Conservation (phyloP, 441 rosid species). For the Manihot esculenta region DNA sequence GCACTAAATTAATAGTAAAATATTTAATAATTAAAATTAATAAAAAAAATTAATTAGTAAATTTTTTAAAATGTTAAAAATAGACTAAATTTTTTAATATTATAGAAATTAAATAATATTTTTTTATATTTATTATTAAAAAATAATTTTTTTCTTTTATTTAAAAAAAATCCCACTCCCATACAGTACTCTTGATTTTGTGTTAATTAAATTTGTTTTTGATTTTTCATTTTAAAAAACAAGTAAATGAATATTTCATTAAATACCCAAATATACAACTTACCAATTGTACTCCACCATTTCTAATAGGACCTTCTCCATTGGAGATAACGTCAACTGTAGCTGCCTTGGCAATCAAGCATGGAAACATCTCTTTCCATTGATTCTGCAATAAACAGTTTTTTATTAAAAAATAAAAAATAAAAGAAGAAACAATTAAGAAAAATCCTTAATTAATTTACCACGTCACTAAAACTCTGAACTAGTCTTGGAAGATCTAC, state of each 20-base stretch:
- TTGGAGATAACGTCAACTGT: constrained; percentile 69
- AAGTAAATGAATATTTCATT: no score
- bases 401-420: not conserved
- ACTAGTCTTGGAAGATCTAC: constrained; percentile 77
- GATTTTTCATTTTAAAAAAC: no score
- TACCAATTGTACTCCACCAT: constrained; percentile 86
- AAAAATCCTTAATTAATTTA: constrained; percentile 13
- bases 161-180: not conserved
- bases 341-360: constrained; percentile 83
- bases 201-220: constrained; percentile 11
- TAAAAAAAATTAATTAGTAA: no score
- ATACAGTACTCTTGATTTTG: not conserved
- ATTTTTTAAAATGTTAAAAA: no score
- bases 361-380: constrained; percentile 98
- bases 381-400: constrained; percentile 51
- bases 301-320: constrained; percentile 73
- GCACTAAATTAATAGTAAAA: no score
- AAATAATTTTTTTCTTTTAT: no score
- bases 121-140: no score
- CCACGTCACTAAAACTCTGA: constrained; percentile 88
- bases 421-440: no score
- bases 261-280: constrained; percentile 27
- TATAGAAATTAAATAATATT: no score
- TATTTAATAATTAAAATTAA: no score
- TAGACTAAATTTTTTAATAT: no score